Evolutionary conservation across 176 grass and related monocot genomes (phyloP).

Genomic region (Avena eriantha): DNA sequence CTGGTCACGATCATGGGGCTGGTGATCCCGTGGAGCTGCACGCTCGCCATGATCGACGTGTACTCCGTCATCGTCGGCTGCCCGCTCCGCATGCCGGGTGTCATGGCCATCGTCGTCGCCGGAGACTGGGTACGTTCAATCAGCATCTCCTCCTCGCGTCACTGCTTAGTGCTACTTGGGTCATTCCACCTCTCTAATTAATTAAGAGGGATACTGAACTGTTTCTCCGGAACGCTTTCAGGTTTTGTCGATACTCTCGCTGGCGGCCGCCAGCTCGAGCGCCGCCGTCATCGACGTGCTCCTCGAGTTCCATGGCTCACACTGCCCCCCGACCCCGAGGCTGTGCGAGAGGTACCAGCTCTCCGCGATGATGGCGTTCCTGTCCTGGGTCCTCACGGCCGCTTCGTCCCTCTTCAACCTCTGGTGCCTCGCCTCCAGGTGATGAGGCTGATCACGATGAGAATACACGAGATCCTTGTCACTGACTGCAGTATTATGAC

Average conservation of each 20-base stretch:
- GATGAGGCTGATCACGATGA: conserved; percentile 41
- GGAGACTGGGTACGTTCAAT: conserved; percentile 71
- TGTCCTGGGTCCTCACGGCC: conserved; percentile 83
- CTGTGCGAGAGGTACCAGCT: conserved; percentile 80
- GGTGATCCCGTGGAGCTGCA: conserved; percentile 89
- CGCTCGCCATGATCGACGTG: conserved; percentile 78
- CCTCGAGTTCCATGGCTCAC: conserved; percentile 49
- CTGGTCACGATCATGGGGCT: conserved; percentile 90
- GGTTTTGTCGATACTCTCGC: conserved; percentile 73
- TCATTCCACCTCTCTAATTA: background rate
- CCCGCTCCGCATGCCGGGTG: conserved; percentile 67
- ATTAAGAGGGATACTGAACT: background rate
- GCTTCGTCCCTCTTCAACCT: conserved; percentile 82
- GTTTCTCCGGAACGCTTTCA: conserved; percentile 21
- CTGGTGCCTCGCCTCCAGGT: conserved; percentile 69
- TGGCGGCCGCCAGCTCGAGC: conserved; percentile 74
- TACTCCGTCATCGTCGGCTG: conserved; percentile 65
- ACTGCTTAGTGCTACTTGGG: background rate
- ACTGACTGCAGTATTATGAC: background rate
- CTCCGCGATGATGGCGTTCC: conserved; percentile 81
- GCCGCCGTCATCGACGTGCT: conserved; percentile 80
- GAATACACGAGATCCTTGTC: background rate
- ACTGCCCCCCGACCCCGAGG: conserved; percentile 68
- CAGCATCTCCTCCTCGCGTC: background rate
- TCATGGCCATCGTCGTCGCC: conserved; percentile 62